Base-by-base conservation (phyloP, 78 protist genomes). In the Planoprotostelium fungivorum region DNA sequence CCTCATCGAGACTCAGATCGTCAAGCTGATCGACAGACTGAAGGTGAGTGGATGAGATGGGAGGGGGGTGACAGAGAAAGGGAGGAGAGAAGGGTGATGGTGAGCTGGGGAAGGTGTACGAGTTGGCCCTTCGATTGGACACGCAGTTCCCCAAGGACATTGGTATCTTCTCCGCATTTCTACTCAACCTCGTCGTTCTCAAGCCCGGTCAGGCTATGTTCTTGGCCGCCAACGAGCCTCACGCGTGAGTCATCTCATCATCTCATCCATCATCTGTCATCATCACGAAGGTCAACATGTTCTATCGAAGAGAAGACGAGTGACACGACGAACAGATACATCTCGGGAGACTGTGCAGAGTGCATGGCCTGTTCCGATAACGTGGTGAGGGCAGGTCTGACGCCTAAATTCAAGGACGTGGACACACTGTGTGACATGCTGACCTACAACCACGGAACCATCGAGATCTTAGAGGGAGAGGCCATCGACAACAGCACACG, bases 351-450 rank as follows among this genome's bases (percentile, higher is more conserved):
- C 9, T 92, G 98, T 87, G 92, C 98, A 36, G 99, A 99, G 90
- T 95, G 97, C 91, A 99, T 99, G 99, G 99, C 99, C 28, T 86
- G 94, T 85, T 90, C 96, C 1, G 99, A 99, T 90, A 99, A 99
- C 89, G 99, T 99, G 38, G 99, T 99, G 28, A 88, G 99, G 0
- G 99, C 99, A 0, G 99, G 99, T 29, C 94, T 97, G 34, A 98
- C 99, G 0, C 99, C 99, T 0, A 99, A 99, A 92, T 87, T 92
- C 90, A 94, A 92, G 38, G 99, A 98, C 84, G 94, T 90, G 0
- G 90, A 91, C 35, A 94, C 95, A 9, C 95, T 97, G 31, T 51
- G 84, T 0, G 35, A 84, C 34, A 96, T 97, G 97, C 83, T 97
- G 39, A 95, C 96, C 84, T 97, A 94, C 38, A 34, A 63, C 84